phyloP scores from a whole-genome alignment of 805 yeast genomes.

The Pichia membranifaciens region DNA sequence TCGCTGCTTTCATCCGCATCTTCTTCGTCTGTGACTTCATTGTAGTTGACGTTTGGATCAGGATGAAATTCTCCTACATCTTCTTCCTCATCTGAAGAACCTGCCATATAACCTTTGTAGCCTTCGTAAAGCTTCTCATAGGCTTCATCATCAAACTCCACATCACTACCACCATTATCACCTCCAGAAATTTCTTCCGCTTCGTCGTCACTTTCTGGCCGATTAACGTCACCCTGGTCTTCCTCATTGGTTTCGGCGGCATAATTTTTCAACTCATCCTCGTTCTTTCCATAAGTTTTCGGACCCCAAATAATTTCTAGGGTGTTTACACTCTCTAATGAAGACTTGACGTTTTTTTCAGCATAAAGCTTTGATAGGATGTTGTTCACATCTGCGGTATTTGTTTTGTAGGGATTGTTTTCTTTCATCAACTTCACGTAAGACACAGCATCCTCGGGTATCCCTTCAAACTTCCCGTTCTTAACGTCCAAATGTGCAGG shows the following conservation, averaged over 20 bases:
- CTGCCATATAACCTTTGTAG: constrained; percentile 34
- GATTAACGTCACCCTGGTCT: neutral
- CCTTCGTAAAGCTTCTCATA: constrained; percentile 19
- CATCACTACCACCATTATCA: constrained; percentile 7
- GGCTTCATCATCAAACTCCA: constrained; percentile 12
- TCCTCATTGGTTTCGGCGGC: constrained; percentile 17
- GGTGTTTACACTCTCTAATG: constrained; percentile 4
- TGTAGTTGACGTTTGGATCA: constrained; percentile 41
- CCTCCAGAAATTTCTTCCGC: constrained; percentile 6
- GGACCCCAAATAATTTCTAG: constrained; percentile 15
- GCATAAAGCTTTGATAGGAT: constrained; percentile 45
- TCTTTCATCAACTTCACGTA: constrained; percentile 28
- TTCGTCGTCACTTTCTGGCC: constrained; percentile 16
- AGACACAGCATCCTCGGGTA: constrained; percentile 17
- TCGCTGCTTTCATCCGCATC: constrained; percentile 27
- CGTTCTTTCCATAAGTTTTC: constrained; percentile 18
- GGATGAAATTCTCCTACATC: constrained; percentile 22
- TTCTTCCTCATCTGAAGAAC: constrained; percentile 39
- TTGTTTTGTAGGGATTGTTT: constrained; percentile 34
- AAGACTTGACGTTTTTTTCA: constrained; percentile 22
- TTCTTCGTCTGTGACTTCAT: constrained; percentile 63
- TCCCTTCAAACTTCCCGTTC: neutral
- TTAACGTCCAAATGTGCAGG: constrained; percentile 14
- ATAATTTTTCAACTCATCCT: constrained; percentile 12
- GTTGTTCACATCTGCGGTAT: constrained; percentile 39